These are phyloP conservation scores for Microdochium bolleyi DNA, from an alignment of 2,329 filamentous ascomycete species.

Conservation along the genomic window DNA sequence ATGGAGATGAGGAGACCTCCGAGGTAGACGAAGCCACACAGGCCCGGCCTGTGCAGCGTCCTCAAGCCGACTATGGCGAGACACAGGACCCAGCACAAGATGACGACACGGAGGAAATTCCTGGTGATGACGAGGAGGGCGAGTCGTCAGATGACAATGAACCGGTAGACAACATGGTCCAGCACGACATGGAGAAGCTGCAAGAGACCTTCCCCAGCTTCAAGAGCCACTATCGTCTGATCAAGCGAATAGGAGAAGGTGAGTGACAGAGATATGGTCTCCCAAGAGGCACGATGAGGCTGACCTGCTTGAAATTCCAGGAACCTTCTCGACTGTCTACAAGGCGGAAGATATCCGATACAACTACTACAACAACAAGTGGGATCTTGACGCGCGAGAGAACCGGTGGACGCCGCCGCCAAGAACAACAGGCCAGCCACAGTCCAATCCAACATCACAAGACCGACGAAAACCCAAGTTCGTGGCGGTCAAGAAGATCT, in stretches of 20 bases:
- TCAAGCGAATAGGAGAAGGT: slow-evolving; percentile 98
- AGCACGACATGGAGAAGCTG: slow-evolving; percentile 81
- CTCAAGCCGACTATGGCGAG: slow-evolving; percentile 22
- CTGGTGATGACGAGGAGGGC: slow-evolving; percentile 29
- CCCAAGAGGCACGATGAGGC: not conserved
- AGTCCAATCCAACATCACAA: slow-evolving; percentile 24
- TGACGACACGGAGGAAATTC: slow-evolving; percentile 28
- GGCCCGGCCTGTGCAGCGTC: slow-evolving; percentile 1
- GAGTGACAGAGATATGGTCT: slow-evolving; percentile 8
- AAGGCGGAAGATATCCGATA: slow-evolving; percentile 93
- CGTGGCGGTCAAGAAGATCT: slow-evolving; percentile 98
- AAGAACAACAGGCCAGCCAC: slow-evolving; percentile 39
- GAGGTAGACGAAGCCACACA: slow-evolving; percentile 17
- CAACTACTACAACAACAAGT: slow-evolving; percentile 74
- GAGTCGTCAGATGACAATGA: slow-evolving; percentile 51
- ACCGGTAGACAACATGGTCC: slow-evolving; percentile 58
- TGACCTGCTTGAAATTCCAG: slow-evolving; percentile 34
- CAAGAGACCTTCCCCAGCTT: slow-evolving; percentile 79
- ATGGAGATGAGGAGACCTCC: slow-evolving; percentile 21
- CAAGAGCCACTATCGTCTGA: slow-evolving; percentile 74
- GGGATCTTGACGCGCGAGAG: slow-evolving; percentile 66
- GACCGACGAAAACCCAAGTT: slow-evolving; percentile 56
- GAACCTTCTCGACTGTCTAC: slow-evolving; percentile 97
- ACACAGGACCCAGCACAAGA: slow-evolving; percentile 23
- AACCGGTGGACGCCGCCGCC: slow-evolving; percentile 64